Evolutionary conservation across 306 rosid species (phyloP).

Genomic region (Glycine latifolia): DNA sequence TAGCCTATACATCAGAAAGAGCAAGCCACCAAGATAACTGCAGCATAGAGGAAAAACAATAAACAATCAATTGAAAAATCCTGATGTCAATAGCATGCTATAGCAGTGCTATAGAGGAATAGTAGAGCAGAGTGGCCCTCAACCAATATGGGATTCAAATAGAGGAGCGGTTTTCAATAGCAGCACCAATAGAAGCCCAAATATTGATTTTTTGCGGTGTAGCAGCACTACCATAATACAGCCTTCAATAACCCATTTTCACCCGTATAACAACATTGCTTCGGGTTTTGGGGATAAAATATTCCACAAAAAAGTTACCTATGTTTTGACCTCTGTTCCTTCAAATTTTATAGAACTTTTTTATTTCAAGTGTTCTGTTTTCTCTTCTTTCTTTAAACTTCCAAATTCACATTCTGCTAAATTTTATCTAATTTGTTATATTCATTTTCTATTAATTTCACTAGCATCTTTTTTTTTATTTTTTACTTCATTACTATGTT

Average conservation of each 20-base stretch:
- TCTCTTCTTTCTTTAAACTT: not conserved
- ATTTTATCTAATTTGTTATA: not conserved
- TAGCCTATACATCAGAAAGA: slow-evolving; percentile 85
- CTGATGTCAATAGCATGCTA: not conserved
- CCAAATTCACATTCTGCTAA: not conserved
- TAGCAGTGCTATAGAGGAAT: not conserved
- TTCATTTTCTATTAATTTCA: not conserved
- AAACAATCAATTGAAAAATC: slow-evolving; percentile 33
- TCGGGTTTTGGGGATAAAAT: not conserved
- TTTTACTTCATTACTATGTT: not conserved
- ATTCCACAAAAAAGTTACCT: not conserved
- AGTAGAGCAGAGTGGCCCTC: not conserved
- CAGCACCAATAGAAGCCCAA: not conserved
- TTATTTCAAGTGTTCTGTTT: not conserved
- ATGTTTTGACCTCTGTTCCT: not conserved
- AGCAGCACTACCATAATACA: not conserved
- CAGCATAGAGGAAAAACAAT: slow-evolving; percentile 46
- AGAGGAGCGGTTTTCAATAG: not conserved
- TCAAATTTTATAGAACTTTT: not conserved
- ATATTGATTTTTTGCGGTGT: not conserved
- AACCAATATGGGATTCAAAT: not conserved
- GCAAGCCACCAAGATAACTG: slow-evolving; percentile 96
- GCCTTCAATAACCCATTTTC: not conserved
- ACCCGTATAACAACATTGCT: not conserved
- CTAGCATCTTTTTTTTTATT: not conserved